These are phyloP conservation scores for Phanerochaete sordida DNA, from an alignment of 768 basidiomycete species.

Conservation along the genomic window DNA sequence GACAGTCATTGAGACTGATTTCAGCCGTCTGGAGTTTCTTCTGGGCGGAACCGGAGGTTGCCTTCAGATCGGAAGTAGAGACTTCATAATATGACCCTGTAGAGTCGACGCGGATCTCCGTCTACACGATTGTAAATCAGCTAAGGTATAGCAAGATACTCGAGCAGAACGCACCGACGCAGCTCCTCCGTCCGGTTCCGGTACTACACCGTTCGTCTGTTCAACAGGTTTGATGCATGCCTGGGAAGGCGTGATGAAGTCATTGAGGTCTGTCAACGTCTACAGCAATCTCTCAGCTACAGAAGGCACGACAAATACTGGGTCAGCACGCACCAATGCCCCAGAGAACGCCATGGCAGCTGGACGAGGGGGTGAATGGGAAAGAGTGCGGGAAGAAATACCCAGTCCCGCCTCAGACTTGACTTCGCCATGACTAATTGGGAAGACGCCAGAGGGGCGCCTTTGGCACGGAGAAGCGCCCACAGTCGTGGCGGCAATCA, in stretches of 20 bases:
- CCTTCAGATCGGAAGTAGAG: slow-evolving; percentile 27
- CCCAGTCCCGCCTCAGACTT: neutral
- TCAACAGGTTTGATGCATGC: slow-evolving; percentile 96
- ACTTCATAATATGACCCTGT: slow-evolving; percentile 89
- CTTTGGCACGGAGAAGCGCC: neutral
- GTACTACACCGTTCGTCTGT: slow-evolving; percentile 42
- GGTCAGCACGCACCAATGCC: slow-evolving; percentile 56
- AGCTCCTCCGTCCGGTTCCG: slow-evolving; percentile 33
- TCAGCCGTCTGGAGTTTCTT: slow-evolving; percentile 89
- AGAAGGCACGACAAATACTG: neutral
- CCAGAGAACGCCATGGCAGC: slow-evolving; percentile 79
- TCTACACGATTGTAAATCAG: slow-evolving; percentile 41
- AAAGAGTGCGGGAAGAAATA: neutral
- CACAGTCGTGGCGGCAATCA: neutral
- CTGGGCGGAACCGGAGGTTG: slow-evolving; percentile 20
- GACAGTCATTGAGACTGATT: slow-evolving; percentile 94
- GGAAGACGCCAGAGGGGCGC: neutral
- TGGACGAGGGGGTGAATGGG: neutral
- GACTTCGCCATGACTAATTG: slow-evolving; percentile 3
- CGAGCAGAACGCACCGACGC: slow-evolving; percentile 35
- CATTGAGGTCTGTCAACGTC: slow-evolving; percentile 93
- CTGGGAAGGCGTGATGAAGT: slow-evolving; percentile 95
- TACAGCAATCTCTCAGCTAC: slow-evolving; percentile 25
- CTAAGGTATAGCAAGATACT: neutral
- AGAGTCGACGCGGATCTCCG: slow-evolving; percentile 87